Base-by-base conservation (phyloP, 306 rosid species). In the Glycine latifolia region DNA sequence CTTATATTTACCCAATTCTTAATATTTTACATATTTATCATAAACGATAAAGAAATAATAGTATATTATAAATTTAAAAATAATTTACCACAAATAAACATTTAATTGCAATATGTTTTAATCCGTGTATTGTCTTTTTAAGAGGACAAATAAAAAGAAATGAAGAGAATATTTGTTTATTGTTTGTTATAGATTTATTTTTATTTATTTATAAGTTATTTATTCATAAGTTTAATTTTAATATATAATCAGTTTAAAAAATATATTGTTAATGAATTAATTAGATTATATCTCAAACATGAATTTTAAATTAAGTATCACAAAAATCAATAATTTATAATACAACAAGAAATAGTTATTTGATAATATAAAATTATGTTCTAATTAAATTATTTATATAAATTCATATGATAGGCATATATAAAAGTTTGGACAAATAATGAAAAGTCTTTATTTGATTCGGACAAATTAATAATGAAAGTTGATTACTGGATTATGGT, bases 391-490 rank as follows among this genome's bases (percentile, higher is more conserved):
- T 26, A 1, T 26, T 26, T 26, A 26, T 26, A 26, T 26, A 26
- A 26, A 26, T 26, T 26, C 31, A 26, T 26, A 26, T 26, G 31
- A 26, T 26, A 26, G 31, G 31, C 31, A 26, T 26, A 26, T 26
- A 26, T 1, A 2, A 26, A 1, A 26, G 31, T 26, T 26, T 26
- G 31, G 31, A 26, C 31, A 77, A 71, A 71, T 35, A 35, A 62
- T 60, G 63, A 62, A 62, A 73, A 62, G 31, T 52, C 0, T 10
- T 61, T 4, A 4, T 60, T 61, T 60, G 2, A 20, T 37, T 20
- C 46, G 26, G 46, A 62, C 73, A 77, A 77, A 39, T 39, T 39
- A 39, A 71, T 47, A 48, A 61, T 60, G 62, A 72, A 71, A 62
- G 31, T 41, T n/a, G 82, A 20, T 49, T 17, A 37, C 20, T 26